Evolutionary conservation across 257 asterid genomes (phyloP).

Genomic region (Fraxinus excelsior): DNA sequence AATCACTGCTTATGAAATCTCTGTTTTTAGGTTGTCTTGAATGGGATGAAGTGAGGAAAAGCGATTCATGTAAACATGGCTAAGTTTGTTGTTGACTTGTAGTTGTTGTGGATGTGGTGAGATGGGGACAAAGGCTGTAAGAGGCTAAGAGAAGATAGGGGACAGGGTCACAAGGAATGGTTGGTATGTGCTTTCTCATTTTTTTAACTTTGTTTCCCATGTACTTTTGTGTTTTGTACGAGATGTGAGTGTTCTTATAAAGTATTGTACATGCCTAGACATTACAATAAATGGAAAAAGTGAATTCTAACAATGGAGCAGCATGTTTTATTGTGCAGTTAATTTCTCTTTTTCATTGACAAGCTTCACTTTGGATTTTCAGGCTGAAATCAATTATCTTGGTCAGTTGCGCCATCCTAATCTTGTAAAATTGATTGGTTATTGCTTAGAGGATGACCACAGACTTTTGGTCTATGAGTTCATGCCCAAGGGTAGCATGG

Average conservation of each 20-base stretch:
- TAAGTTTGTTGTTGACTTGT: no score
- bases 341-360: background rate
- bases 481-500: conserved; percentile 79
- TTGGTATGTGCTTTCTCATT: conserved; percentile 47
- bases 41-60: no score
- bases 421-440: conserved; percentile 72
- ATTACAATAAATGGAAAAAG: background rate
- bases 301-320: background rate
- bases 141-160: conserved; percentile 73
- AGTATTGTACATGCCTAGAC: no score
- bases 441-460: conserved; percentile 65
- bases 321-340: background rate
- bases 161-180: conserved; percentile 94
- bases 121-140: no score
- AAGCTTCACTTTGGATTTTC: conserved; percentile 17
- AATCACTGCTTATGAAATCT: background rate
- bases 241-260: no score
- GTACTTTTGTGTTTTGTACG: no score
- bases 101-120: no score
- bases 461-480: conserved; percentile 70
- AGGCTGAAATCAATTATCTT: conserved; percentile 70
- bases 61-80: no score
- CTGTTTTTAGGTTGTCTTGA: no score
- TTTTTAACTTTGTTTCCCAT: background rate
- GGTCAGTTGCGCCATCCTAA: conserved; percentile 71